phyloP scores from a whole-genome alignment of 768 basidiomycete genomes.

The Trametes villosa region DNA sequence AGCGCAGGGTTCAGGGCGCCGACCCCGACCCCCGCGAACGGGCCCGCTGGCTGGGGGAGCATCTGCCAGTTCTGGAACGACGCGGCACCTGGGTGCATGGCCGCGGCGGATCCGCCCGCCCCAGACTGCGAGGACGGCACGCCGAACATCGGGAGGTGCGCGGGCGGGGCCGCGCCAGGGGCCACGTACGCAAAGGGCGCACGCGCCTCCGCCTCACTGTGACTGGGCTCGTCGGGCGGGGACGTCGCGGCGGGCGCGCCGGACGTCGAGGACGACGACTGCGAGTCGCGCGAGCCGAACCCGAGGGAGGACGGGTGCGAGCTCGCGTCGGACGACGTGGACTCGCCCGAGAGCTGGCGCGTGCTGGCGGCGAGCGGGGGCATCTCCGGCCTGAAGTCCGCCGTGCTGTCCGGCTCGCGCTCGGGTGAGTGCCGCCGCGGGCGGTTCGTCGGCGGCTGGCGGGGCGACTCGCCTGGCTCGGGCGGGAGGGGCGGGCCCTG shows the following conservation, averaged over 20 bases:
- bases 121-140: slow-evolving; percentile 31
- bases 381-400: slow-evolving; percentile 9
- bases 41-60: not conserved
- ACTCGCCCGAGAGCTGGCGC: slow-evolving; percentile 26
- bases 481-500: slow-evolving; percentile 40
- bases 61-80: not conserved
- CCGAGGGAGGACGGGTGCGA: not conserved
- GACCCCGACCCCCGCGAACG: slow-evolving; percentile 6
- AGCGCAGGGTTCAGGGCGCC: slow-evolving; percentile 5
- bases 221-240: not conserved
- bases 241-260: slow-evolving; percentile 16
- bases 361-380: slow-evolving; percentile 16
- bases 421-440: slow-evolving; percentile 26
- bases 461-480: slow-evolving; percentile 32
- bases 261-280: slow-evolving; percentile 13
- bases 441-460: slow-evolving; percentile 32
- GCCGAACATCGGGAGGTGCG: slow-evolving; percentile 10
- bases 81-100: not conserved
- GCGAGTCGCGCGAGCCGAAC: not conserved
- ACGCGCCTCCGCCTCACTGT: slow-evolving; percentile 28
- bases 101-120: slow-evolving; percentile 18
- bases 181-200: slow-evolving; percentile 66
- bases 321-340: slow-evolving; percentile 17
- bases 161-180: not conserved
- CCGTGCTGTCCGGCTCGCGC: not conserved